phyloP scores from a whole-genome alignment of 176 grass and related monocot genomes.

The Zoysia pacifica region DNA sequence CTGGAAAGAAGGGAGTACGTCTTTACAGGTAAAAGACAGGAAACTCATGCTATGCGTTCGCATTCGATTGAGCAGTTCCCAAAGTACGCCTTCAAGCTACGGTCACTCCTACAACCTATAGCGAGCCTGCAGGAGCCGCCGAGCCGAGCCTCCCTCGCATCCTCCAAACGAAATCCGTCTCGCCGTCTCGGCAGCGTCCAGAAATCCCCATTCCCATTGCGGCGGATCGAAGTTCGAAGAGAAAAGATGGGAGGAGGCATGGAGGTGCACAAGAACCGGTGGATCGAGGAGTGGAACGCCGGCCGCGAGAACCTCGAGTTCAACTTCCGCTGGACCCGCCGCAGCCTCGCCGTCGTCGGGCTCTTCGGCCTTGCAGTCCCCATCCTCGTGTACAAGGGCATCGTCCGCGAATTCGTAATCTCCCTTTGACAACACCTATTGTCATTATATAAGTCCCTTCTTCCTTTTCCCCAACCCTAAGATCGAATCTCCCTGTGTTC shows the following conservation, averaged over 20 bases:
- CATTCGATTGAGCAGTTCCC: neutral
- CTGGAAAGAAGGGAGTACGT: neutral
- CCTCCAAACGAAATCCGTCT: conserved; percentile 9
- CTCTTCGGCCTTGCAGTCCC: conserved; percentile 80
- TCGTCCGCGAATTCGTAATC: conserved; percentile 74
- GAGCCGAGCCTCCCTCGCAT: neutral
- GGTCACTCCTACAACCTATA: neutral
- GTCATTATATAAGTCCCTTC: neutral
- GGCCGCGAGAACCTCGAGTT: conserved; percentile 70
- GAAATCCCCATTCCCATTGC: neutral
- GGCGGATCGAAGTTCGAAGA: neutral
- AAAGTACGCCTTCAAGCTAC: neutral
- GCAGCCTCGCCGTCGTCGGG: conserved; percentile 69
- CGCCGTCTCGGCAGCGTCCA: neutral
- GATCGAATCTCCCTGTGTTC: conserved; percentile 5
- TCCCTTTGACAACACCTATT: neutral
- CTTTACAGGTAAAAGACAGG: neutral
- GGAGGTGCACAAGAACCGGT: conserved; percentile 83
- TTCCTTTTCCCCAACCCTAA: conserved; percentile 30
- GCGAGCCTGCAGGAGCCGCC: too few relatives aligned
- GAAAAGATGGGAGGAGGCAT: conserved; percentile 69
- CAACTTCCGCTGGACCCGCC: conserved; percentile 75
- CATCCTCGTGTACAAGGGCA: conserved; percentile 77
- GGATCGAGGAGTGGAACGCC: conserved; percentile 80
- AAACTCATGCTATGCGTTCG: neutral